These are phyloP conservation scores for Soucietia sequanensis DNA, from an alignment of 805 yeast genomes.

Conservation along the genomic window DNA sequence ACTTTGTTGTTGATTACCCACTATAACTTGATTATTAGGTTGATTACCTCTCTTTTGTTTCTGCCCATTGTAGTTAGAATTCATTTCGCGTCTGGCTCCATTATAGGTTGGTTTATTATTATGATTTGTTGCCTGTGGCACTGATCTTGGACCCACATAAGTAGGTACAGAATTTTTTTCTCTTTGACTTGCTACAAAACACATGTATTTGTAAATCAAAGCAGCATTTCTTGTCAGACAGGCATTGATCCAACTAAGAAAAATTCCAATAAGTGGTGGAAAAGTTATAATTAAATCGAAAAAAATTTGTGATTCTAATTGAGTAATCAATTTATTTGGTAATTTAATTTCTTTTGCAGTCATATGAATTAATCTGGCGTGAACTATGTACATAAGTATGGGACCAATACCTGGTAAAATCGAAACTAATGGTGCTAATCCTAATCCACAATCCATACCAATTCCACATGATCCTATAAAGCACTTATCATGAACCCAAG, in stretches of 20 bases:
- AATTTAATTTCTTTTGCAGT: constrained; percentile 58
- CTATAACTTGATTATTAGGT: neutral
- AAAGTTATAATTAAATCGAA: constrained; percentile 73
- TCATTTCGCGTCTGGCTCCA: no score
- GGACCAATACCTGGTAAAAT: constrained; percentile 84
- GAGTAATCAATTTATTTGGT: constrained; percentile 59
- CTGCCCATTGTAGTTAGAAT: no score
- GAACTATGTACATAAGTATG: constrained; percentile 72
- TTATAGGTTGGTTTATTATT: no score
- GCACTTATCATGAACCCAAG: constrained; percentile 87
- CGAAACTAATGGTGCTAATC: constrained; percentile 71
- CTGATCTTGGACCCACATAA: constrained; percentile 16
- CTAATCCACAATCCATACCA: constrained; percentile 72
- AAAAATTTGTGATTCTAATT: constrained; percentile 73
- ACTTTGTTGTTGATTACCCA: neutral
- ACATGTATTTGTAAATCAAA: constrained; percentile 49
- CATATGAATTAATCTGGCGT: constrained; percentile 59
- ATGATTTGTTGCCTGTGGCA: neutral
- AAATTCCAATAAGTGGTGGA: constrained; percentile 77
- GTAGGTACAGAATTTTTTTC: constrained; percentile 14
- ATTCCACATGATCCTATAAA: constrained; percentile 69
- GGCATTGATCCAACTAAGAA: constrained; percentile 77
- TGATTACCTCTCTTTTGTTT: neutral
- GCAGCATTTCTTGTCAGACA: constrained; percentile 92
- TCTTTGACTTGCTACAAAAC: constrained; percentile 16